These are phyloP conservation scores for Monilinia laxa DNA, from an alignment of 2,329 filamentous ascomycete species.

Conservation along the genomic window DNA sequence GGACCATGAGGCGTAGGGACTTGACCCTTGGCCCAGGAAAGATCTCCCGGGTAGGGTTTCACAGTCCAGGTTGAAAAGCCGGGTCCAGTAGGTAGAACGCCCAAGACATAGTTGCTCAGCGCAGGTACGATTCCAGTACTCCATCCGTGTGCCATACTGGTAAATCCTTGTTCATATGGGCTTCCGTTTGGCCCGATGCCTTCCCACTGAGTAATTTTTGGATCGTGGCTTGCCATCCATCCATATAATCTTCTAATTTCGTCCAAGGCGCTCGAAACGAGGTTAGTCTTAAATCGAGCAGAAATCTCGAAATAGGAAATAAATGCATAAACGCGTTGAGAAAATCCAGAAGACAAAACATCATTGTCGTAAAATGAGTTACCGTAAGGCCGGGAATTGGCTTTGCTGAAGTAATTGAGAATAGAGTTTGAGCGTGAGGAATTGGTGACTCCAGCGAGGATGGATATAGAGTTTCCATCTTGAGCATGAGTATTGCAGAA, in stretches of 20 bases:
- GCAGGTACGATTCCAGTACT: slow-evolving; percentile 51
- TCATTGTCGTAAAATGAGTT: slow-evolving; percentile 54
- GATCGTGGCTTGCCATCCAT: slow-evolving; percentile 51
- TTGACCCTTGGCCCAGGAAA: slow-evolving; percentile 47
- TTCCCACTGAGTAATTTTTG: slow-evolving; percentile 52
- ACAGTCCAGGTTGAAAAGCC: slow-evolving; percentile 48
- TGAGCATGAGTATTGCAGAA: slow-evolving; percentile 45
- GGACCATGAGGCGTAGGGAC: slow-evolving; percentile 46
- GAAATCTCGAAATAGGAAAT: slow-evolving; percentile 54
- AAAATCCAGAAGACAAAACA: slow-evolving; percentile 43
- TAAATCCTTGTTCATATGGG: slow-evolving; percentile 49
- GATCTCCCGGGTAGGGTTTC: slow-evolving; percentile 41
- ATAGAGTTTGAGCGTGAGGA: slow-evolving; percentile 39
- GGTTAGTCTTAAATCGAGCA: slow-evolving; percentile 47
- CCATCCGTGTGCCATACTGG: slow-evolving; percentile 53
- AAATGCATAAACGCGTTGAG: slow-evolving; percentile 51
- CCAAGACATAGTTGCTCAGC: slow-evolving; percentile 48
- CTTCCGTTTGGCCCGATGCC: slow-evolving; percentile 47
- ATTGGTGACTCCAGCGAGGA: slow-evolving; percentile 44
- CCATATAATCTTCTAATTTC: slow-evolving; percentile 50
- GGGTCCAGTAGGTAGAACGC: slow-evolving; percentile 46
- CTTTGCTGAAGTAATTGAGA: slow-evolving; percentile 44
- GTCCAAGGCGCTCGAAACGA: slow-evolving; percentile 44
- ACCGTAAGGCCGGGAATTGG: slow-evolving; percentile 46
- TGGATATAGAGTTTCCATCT: slow-evolving; percentile 51